Base-by-base conservation (phyloP, 2,329 filamentous ascomycete species). In the Knufia fluminis region DNA sequence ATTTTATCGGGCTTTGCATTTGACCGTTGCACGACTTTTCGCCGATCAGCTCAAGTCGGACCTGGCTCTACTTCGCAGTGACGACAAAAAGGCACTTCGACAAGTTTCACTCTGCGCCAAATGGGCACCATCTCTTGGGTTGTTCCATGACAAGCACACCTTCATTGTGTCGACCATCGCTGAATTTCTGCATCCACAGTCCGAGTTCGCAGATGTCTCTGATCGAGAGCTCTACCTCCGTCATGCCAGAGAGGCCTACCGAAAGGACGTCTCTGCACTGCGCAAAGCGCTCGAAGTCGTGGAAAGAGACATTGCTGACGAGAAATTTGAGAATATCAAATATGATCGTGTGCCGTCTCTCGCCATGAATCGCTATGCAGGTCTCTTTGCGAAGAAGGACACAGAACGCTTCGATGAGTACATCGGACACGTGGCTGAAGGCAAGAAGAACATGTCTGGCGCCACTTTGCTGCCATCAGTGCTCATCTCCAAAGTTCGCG, bases 111-210 rank as follows among this genome's bases (percentile, higher is more conserved):
- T 81, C 0, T 78, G 75, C 49, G 76, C 70, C 2, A 82, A 82
- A 53, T 82, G 78, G 79, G 75, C 77, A 1, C 79, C 79, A 1
- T 72, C 73, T 0, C 68, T 73, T 16, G 70, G 71, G 28, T 69
- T 67, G 32, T 77, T 77, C 54, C 77, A 80, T 55, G 79, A 82
- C 61, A 72, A 73, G 54, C 72, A 79, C 53, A 81, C 78, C 2
- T 73, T 74, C 54, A 69, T 82, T 52, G 68, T 74, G 26, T 76
- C 73, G 40, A 71, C 74, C 10, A 80, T 82, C 49, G 73, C 78
- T 3, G 78, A 82, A 61, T 64, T 76, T 10, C 57, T 80, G 7
- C 70, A 74, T 52, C 70, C 74, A 0, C 61, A 67, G 3, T 59
- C 61, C 1, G 54, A 64, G 3, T 49, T 63, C n/a, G 61, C 62